These are phyloP conservation scores for Penicillium occitanis DNA, from an alignment of 2,329 filamentous ascomycete genomes.

Conservation along the genomic window DNA sequence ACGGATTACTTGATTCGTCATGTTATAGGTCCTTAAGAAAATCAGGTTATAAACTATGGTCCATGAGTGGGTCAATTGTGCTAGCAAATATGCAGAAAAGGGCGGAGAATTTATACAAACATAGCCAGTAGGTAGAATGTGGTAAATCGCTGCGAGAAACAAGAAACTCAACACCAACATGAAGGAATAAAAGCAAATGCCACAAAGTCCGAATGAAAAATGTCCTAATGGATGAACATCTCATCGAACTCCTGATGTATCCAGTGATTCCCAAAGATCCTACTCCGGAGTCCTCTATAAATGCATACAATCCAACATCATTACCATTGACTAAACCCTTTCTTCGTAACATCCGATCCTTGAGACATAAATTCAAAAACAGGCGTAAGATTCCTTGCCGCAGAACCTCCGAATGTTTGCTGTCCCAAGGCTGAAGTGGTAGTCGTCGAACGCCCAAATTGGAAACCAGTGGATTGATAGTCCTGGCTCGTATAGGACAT, in stretches of 20 bases:
- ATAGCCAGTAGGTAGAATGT: neutral
- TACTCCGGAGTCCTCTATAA: neutral
- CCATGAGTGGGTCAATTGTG: neutral
- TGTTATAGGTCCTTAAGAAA: neutral
- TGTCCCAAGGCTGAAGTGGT: neutral
- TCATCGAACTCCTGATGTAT: neutral
- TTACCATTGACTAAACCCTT: neutral
- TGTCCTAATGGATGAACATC: neutral
- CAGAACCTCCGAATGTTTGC: neutral
- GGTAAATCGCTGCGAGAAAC: neutral
- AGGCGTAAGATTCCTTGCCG: constrained; percentile 13
- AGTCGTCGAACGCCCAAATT: neutral
- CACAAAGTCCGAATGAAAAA: neutral
- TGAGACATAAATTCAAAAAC: constrained; percentile 13
- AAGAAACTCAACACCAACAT: neutral
- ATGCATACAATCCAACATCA: neutral
- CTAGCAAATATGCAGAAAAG: neutral
- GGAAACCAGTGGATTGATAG: neutral
- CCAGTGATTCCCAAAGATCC: neutral
- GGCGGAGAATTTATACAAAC: neutral
- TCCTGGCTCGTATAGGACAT: neutral
- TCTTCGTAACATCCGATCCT: constrained; percentile 1
- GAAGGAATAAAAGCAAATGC: neutral
- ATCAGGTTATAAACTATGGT: neutral
- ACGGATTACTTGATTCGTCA: neutral